Conservation (phyloP, 345 rosid species). For the Citrus sp. region DNA sequence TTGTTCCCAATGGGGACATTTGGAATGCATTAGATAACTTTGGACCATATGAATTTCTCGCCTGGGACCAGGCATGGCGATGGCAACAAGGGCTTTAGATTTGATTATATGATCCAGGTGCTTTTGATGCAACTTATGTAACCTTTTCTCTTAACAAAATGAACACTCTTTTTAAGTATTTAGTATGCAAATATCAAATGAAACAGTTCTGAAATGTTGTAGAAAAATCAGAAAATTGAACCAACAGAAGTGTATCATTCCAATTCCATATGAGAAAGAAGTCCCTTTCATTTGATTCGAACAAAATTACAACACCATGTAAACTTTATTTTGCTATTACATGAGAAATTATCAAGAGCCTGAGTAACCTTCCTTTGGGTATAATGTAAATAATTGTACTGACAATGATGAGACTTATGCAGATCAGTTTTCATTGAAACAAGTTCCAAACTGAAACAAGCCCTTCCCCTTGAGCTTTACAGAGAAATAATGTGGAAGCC, state of each 20-base stretch:
- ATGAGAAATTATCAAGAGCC: not conserved
- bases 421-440: not conserved
- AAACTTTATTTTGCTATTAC: constrained; percentile 14
- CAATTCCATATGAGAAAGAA: not conserved
- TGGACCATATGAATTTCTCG: not conserved
- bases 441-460: not conserved
- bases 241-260: not conserved
- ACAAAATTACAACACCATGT: constrained; percentile 7
- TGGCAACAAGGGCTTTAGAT: not conserved
- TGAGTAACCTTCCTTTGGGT: not conserved
- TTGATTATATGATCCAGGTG: no score
- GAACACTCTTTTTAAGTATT: no score
- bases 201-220: not conserved
- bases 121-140: not conserved
- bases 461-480: not conserved
- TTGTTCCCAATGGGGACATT: not conserved
- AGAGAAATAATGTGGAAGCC: not conserved
- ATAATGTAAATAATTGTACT: not conserved
- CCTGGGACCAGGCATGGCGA: not conserved
- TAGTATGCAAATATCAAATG: not conserved
- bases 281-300: not conserved
- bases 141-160: not conserved
- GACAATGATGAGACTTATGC: not conserved
- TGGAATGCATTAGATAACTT: not conserved
- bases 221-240: not conserved